Base-by-base conservation (phyloP, 345 rosid species). In the Clausena lansium region DNA sequence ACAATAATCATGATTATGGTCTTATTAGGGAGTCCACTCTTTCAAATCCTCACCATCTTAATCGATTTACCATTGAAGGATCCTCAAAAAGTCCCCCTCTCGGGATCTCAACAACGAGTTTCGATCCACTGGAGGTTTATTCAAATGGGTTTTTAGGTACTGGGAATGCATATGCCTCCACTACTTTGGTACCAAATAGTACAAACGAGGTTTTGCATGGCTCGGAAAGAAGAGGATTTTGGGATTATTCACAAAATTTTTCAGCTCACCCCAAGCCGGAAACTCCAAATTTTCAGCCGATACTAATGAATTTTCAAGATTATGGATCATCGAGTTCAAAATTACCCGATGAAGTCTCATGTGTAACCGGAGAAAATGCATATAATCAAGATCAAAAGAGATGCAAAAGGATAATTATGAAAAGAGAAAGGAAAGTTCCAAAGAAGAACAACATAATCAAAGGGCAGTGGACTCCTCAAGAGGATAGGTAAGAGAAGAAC, bases 401-500 rank as follows among this genome's bases (percentile, higher is more conserved):
- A 58, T 73, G 75, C 61, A 83, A 60, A 75, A 82, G 73, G 66
- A 9, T 82, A 24, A 80, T 72, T 13, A 20, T 58, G 24, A 83
- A 69, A 32, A 86, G 78, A 63, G 64, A 27, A 22, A 65, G 14
- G 65, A 83, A 75, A 74, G 22, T 71, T 69, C 19, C n/a, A 1
- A 86, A 81, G 80, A 86, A 82, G 73, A 13, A 54, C 52, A 39
- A 38, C 33, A 73, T 85, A 55, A 86, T 88, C 87, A 91, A 88
- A 89, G 94, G 95, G 17, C 95, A 89, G 60, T 93, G 97, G 95
- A 86, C 89, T 77, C 73, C 83, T 35, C 77, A 80, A 24, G 97
- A 93, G 79, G 97, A 93, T 79, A 81, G 76, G 93, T 89, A 74
- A 50, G 39, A 7, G 36, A 30, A 58, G 13, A 52, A 52, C 22